These are phyloP conservation scores for Leccinum subtestaceum DNA, from an alignment of 768 basidiomycete species.

Conservation along the genomic window DNA sequence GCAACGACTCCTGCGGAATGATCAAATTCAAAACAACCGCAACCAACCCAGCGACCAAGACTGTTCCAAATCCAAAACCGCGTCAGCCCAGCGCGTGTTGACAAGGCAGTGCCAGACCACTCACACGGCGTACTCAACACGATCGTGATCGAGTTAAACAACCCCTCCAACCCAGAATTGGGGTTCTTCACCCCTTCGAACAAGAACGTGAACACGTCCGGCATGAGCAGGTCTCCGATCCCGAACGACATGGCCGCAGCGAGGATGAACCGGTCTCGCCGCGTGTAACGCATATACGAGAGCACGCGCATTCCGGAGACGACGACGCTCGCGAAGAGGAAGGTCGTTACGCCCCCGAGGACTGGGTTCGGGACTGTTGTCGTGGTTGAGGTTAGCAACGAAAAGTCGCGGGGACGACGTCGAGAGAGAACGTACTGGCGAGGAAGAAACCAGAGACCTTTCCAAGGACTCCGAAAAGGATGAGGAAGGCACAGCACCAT, in stretches of 20 bases:
- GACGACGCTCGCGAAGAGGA: constrained; percentile 76
- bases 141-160: constrained; percentile 78
- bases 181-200: constrained; percentile 60
- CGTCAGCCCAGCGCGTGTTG: neutral
- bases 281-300: constrained; percentile 39
- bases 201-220: constrained; percentile 58
- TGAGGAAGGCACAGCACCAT: constrained; percentile 77
- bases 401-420: neutral
- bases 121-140: constrained; percentile 78
- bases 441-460: constrained; percentile 84
- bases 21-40: constrained; percentile 58
- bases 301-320: neutral
- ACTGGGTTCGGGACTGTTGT: constrained; percentile 68
- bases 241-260: constrained; percentile 70
- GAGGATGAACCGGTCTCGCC: constrained; percentile 64
- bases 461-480: constrained; percentile 76
- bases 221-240: constrained; percentile 66
- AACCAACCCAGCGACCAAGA: constrained; percentile 55
- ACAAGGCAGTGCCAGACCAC: constrained; percentile 18
- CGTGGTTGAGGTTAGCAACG: neutral
- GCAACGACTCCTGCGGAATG: constrained; percentile 39
- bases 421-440: constrained; percentile 46
- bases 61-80: constrained; percentile 26
- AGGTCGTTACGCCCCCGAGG: constrained; percentile 83
- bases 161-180: constrained; percentile 56